Evolutionary conservation across 352 stramenopile genomes (phyloP), one percentile per base, ranked within the genome.

Genomic region (Phytopythium delawarense): DNA sequence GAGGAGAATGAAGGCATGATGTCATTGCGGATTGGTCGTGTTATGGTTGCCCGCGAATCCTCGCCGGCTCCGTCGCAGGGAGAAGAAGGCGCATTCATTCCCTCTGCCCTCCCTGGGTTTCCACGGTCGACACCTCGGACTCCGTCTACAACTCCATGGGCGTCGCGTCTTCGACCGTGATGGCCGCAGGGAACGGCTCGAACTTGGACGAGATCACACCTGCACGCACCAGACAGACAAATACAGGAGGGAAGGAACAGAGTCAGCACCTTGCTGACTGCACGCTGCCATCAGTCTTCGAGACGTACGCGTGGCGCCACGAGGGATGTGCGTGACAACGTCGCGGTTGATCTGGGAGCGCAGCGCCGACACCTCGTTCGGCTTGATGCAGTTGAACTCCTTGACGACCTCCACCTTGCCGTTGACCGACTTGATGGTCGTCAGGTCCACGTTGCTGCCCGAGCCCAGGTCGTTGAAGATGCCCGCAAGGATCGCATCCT

Each of bases 401-500:
- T 97, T 90, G 59, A 92, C 74, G 39, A 92, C 85, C 67, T 92
- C 81, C 32, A 92, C 84, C 56, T 88, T 81, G 86, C 77, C 70
- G 62, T 93, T 78, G 68, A 91, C 76, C 59, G 78, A 92, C 64
- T 97, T 91, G 75, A 99, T 98, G 40, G 98, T 92, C 65, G 88
- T 98, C 48, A 98, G 74, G 69, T 99, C 96, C 46, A 98, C 93
- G 81, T 99, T 99, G 70, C 79, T 97, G 32, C 97, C 97, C 54
- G 87, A 98, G 51, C 97, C 97, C 40, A 99, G 76, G 77, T 99
- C 97, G 78, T 99, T 99, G 74, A 98, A 99, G 65, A 99, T 91
- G 76, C 97, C 97, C 1, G 97, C 96, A 21, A 97, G 66, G 66
- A 99, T 99, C 11, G 96, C 92, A 25, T 98, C 78, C 65, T 98